Evolutionary conservation across 495 filamentous ascomycete genomes (phyloP), one percentile per base, ranked within the genome.

Genomic region (Aspergillus kassunensis): DNA sequence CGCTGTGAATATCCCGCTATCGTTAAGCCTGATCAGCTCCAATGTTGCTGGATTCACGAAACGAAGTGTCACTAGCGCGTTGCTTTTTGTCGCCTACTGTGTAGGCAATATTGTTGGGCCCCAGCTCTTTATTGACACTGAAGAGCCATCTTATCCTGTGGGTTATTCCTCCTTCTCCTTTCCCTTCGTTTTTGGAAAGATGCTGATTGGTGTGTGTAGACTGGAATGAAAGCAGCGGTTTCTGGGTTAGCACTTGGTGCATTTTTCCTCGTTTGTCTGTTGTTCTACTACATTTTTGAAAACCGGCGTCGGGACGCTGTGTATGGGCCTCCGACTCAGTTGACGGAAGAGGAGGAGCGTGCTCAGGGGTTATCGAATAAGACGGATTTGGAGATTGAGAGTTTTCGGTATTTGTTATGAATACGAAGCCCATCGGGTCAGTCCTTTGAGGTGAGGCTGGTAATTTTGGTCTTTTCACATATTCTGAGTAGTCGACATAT

Each of bases 1-100:
- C 16, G 46, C 34, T 0, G 34, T 25, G 7, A 49, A 49, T 25
- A 49, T 40, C 15, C 34, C 46, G 6, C 15, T 49, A 9, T 27
- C 34, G 11, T 12, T 49, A 10, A 39, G 34, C 3, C 11, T 49
- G 7, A 39, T 49, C 6, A 27, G 19, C 24, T 29, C 46, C 5
- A 49, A 49, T 20, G 25, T 49, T n/a, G 46, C 36, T 6, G 46
- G 46, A 7, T 39, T 39, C 25, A 49, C 46, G 4, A 49, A 49
- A 24, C 21, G 36, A 11, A 49, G 34, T 7, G 46, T 49, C n/a
- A 39, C 36, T 7, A 40, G 46, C 15, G 46, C 34, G 11, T 13
- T 49, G 46, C 2, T 49, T 2, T 49, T 49, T 11, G 34, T 49
- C 12, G 46, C 46, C 1, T 49, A 49, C 18, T 49, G 46, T 19